These are phyloP conservation scores for Lachnellula occidentalis DNA, from an alignment of 2,329 filamentous ascomycete species.

Conservation along the genomic window DNA sequence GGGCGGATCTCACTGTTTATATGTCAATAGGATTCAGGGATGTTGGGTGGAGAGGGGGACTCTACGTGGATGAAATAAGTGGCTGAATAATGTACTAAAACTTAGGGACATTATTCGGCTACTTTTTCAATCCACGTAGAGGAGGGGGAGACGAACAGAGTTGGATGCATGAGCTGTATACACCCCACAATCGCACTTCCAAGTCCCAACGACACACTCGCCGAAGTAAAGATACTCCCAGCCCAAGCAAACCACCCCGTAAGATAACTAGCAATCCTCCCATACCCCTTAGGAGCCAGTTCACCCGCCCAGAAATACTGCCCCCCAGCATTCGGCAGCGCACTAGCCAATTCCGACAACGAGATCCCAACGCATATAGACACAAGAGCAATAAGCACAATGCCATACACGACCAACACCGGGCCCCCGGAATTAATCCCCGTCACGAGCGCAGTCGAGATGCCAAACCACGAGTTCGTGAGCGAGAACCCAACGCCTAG, in stretches of 20 bases:
- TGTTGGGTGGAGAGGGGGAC: too few relatives aligned
- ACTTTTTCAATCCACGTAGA: too few relatives aligned
- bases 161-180: slow-evolving; percentile 46
- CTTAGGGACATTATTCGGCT: too few relatives aligned
- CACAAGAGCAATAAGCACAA: slow-evolving; percentile 36
- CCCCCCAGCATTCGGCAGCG: slow-evolving; percentile 38
- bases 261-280: slow-evolving; percentile 34
- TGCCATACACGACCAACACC: slow-evolving; percentile 36
- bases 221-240: slow-evolving; percentile 48
- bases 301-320: slow-evolving; percentile 41
- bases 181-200: slow-evolving; percentile 45
- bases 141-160: slow-evolving; percentile 38
- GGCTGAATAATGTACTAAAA: too few relatives aligned
- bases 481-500: slow-evolving; percentile 40
- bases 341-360: slow-evolving; percentile 37
- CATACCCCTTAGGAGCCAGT: slow-evolving; percentile 35
- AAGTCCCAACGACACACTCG: slow-evolving; percentile 45
- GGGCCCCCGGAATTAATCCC: slow-evolving; percentile 40
- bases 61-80: too few relatives aligned
- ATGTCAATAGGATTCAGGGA: neutral
- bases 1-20: slow-evolving; percentile 27
- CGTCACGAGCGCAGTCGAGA: slow-evolving; percentile 31
- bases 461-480: slow-evolving; percentile 39
- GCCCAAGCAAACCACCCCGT: slow-evolving; percentile 47
- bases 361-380: slow-evolving; percentile 38